Conservation (phyloP, 768 basidiomycete species). For the Podaxis sp. region DNA sequence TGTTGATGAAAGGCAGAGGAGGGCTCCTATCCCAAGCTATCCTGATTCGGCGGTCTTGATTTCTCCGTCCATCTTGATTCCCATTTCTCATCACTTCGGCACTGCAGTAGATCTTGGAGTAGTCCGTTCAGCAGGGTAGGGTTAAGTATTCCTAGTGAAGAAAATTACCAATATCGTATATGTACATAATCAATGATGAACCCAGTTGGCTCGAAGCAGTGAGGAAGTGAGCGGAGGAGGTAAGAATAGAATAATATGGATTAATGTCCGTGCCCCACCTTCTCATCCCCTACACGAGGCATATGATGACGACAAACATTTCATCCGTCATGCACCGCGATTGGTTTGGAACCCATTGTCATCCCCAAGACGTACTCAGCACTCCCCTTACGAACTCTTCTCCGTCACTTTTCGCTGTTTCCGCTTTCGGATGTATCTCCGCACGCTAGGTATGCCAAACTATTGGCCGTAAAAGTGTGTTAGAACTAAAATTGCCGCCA, state of each 20-base stretch:
- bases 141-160: background rate
- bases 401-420: conserved; percentile 31
- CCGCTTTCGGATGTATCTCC: conserved; percentile 51
- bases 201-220: background rate
- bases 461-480: conserved; percentile 26
- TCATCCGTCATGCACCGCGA: background rate
- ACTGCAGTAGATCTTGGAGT: background rate
- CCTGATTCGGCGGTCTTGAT: background rate
- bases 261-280: background rate
- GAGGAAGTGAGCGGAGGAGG: background rate
- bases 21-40: background rate
- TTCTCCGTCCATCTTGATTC: background rate
- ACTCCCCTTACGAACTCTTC: conserved; percentile 30
- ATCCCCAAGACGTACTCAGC: background rate
- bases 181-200: background rate
- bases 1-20: background rate
- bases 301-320: background rate
- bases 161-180: background rate
- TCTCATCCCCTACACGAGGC: background rate
- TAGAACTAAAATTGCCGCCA: background rate
- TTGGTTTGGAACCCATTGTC: background rate
- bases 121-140: background rate
- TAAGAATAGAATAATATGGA: background rate
- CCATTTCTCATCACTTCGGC: background rate
- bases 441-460: conserved; percentile 65